Base-by-base conservation (phyloP, 306 rosid species). In the Malus sylvestris region DNA sequence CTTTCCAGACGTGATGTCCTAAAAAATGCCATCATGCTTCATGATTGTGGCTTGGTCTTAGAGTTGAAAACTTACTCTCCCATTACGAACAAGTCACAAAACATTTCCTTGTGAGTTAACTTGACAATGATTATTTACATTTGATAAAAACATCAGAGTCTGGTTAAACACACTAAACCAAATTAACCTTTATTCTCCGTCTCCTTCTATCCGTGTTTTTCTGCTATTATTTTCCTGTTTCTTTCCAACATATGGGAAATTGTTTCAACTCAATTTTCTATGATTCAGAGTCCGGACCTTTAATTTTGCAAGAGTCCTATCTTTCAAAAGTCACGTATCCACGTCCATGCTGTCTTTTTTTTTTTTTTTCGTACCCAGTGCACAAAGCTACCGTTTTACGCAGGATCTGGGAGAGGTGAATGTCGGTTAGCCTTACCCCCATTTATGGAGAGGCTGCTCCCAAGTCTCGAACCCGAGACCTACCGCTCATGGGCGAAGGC, bases 1-100 rank as follows among this genome's bases (percentile, higher is more conserved):
- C 67, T 73, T 88, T 85, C 81, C 81, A 25, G 68, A 77, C 91
- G 83, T 53, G 44, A 68, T 62, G 20, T 64, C 52, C 52, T 23
- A 23, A 9, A 40, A 46, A 62, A 58, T 10, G 19, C n/a, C 25
- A 15, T 15, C 33, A 16, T 30, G 62, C n/a, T 52, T 29, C 40
- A 3, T 58, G 18, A 18, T 14, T 35, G 4, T 42, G 33, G 33
- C 22, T 12, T 53, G 46, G 46, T 6, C 55, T 14, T 7, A 57
- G 25, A 38, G 76, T 58, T 35, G 67, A 57, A 15, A 32, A 20
- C 10, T 33, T 72, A 4, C 60, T 22, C 38, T 71, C 7, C 12
- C 33, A 19, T 58, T 38, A 38, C 7, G 14, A 4, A 23, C 40
- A 16, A 35, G 49, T 66, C 68, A 30, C 25, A 35, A 30, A 18